Conservation (phyloP, 176 grass and related monocot species). For the Oropetium thomaeum region DNA sequence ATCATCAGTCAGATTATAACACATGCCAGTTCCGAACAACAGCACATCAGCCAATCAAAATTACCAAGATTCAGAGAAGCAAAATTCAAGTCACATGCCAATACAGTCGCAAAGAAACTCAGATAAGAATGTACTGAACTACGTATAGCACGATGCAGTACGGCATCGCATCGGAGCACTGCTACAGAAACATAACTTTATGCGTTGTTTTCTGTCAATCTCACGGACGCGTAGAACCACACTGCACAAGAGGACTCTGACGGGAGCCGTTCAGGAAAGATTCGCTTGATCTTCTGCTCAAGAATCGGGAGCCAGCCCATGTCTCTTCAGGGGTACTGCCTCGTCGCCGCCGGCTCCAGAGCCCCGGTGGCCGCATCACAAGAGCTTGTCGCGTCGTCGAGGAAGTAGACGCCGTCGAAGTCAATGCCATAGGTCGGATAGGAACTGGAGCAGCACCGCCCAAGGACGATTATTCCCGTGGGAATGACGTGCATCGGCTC, state of each 20-base stretch:
- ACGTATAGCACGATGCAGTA: no score
- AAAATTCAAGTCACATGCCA: not conserved
- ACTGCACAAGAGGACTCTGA: conserved; percentile 1
- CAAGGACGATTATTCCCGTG: not conserved
- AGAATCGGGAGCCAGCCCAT: not conserved
- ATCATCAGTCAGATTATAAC: no score
- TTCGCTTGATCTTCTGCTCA: not conserved
- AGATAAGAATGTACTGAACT: not conserved
- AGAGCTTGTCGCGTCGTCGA: not conserved
- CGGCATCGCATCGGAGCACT: not conserved
- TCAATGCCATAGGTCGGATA: not conserved
- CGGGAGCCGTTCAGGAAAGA: not conserved
- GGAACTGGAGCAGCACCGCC: not conserved
- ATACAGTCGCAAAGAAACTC: not conserved
- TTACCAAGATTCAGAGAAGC: not conserved
- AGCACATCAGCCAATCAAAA: not conserved
- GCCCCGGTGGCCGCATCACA: not conserved
- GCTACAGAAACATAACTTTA: not conserved
- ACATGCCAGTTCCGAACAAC: not conserved
- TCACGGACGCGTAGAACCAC: not conserved
- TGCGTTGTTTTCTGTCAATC: not conserved
- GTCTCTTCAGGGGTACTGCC: not conserved
- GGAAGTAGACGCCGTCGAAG: not conserved
- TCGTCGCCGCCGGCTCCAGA: not conserved
- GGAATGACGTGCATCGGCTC: not conserved